Base-by-base conservation (phyloP, 164 flowering plant genomes). In the Tetracentron sinense region DNA sequence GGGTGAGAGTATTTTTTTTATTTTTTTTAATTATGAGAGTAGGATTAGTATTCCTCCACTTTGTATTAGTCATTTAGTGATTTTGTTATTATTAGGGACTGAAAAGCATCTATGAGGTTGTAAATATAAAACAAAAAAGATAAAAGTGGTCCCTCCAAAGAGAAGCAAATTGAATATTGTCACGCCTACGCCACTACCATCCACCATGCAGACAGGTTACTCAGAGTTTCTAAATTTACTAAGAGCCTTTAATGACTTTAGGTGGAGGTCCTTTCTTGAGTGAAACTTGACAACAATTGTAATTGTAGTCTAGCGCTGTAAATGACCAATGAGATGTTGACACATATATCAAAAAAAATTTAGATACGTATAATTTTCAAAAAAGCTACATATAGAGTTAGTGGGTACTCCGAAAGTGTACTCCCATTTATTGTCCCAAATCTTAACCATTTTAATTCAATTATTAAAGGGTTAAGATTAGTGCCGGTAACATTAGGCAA, bases 111-210 rank as follows among this genome's bases (percentile, higher is more conserved):
- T 27, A 28, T 62, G 22, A 35, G 12, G 67, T 27, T 59, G 8
- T 1, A 38, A 38, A 38, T 4, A 38, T 38, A 38, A 38, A 38
- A 3, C 44, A 21, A 58, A 30, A 57, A 61, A 54, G 31, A 61
- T 49, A 54, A 7, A 28, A 35, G 85, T 83, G 88, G 88, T 83
- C 88, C 88, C 78, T 83, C 88, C 88, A 77, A 54, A 38, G 42
- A 29, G 70, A 46, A 68, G 69, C 66, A 72, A 75, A 84, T 78
- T 86, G 84, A 86, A 83, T 78, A 83, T 76, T 80, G 73, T 81
- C 85, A 79, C 82, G 78, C 85, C 80, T 70, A 61, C 71, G 64
- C 68, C 74, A 55, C 62, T 65, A 71, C 69, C 77, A 72, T 54
- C 62, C 68, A 71, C 69, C 77, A 72, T 54, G 64, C 72, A 66